Conservation (phyloP, 768 basidiomycete species). For the Amanita phalloides region DNA sequence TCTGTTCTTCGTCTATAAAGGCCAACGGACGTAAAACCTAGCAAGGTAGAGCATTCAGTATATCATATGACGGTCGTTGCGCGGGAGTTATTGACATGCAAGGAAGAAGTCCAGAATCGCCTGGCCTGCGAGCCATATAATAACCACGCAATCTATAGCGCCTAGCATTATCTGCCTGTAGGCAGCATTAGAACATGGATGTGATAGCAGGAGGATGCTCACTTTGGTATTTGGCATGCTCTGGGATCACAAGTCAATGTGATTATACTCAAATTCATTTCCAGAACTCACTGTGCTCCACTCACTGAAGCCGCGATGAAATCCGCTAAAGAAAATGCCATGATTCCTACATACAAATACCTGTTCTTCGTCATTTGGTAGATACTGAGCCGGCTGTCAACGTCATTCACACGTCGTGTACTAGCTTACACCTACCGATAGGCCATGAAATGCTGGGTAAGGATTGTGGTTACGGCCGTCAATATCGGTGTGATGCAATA, state of each 20-base stretch:
- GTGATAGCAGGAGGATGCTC: background rate
- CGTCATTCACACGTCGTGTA: background rate
- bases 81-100: background rate
- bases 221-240: background rate
- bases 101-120: background rate
- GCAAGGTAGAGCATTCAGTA: too few species aligned
- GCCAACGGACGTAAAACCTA: background rate
- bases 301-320: background rate
- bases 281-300: background rate
- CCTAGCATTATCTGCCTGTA: background rate
- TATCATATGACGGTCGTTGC: background rate
- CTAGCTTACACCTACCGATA: conserved; percentile 4
- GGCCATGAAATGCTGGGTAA: conserved; percentile 11
- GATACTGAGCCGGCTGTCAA: conserved; percentile 4
- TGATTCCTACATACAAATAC: conserved; percentile 6
- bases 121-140: background rate
- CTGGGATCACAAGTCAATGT: background rate
- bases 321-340: conserved; percentile 3
- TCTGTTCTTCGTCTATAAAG: background rate
- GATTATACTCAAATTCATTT: background rate
- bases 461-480: conserved; percentile 8
- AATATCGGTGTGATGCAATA: conserved; percentile 8
- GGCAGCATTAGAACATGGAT: background rate
- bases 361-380: conserved; percentile 3
- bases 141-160: background rate